phyloP scores from a whole-genome alignment of 345 rosid species.

The Euphorbia tirucalli region DNA sequence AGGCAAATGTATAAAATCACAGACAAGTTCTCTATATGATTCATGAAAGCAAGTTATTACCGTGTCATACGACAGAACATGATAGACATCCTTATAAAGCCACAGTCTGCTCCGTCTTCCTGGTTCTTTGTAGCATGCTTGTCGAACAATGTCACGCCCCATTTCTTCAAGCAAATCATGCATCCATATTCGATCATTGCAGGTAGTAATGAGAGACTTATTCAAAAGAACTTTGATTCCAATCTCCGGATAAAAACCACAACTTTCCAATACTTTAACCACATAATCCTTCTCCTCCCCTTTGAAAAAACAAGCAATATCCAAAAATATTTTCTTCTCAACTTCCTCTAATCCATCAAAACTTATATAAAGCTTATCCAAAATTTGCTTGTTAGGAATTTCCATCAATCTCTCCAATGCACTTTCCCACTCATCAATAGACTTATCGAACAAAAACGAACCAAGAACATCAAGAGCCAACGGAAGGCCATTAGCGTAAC shows the following conservation, averaged over 20 bases:
- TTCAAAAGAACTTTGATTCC: conserved; percentile 9
- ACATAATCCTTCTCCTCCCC: neutral
- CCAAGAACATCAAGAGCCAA: conserved; percentile 21
- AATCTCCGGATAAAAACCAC: neutral
- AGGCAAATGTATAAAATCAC: too few species aligned
- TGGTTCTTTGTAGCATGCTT: conserved; percentile 6
- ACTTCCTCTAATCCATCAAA: conserved; percentile 12
- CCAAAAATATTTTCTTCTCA: conserved; percentile 11
- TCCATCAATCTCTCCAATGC: conserved; percentile 1
- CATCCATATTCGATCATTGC: conserved; percentile 28
- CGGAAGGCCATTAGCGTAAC: conserved; percentile 16
- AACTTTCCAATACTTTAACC: neutral
- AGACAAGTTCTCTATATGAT: neutral
- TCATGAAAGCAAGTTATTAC: neutral
- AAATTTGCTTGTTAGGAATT: neutral
- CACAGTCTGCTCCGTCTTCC: conserved; percentile 19
- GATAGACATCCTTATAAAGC: conserved; percentile 6
- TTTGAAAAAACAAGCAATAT: conserved; percentile 16
- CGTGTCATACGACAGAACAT: conserved; percentile 9
- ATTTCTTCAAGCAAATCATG: conserved; percentile 37
- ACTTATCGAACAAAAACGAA: conserved; percentile 9
- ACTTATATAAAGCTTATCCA: conserved; percentile 7
- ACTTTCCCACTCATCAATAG: conserved; percentile 10
- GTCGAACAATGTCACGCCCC: conserved; percentile 33
- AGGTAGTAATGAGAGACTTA: conserved; percentile 20